Percentiles rank a stretch among this genome's conserved stretches.
phyloP scores from a whole-genome alignment of 2,329 filamentous ascomycete genomes.

The Trichoderma simmonsii region DNA sequence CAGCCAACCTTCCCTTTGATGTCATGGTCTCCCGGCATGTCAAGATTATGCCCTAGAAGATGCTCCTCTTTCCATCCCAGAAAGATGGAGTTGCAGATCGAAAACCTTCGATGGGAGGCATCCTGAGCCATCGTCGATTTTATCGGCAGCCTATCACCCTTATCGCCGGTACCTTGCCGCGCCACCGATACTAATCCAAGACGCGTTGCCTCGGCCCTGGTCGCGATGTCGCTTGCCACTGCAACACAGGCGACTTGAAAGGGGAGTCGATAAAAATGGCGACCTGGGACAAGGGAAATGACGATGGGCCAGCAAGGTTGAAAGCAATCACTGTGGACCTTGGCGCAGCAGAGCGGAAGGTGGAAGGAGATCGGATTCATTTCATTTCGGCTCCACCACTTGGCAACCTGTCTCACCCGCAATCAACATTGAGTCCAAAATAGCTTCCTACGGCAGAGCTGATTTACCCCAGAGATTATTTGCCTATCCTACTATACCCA shows the following conservation, averaged over 20 bases:
- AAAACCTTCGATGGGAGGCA: background rate
- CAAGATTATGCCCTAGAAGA: background rate
- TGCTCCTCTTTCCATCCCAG: background rate
- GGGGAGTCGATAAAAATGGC: background rate
- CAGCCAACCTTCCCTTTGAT: background rate
- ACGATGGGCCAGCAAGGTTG: slow-evolving; percentile 4
- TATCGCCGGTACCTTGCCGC: background rate
- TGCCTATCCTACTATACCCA: slow-evolving; percentile 7
- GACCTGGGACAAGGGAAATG: background rate
- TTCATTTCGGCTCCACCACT: slow-evolving; percentile 13
- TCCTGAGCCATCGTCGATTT: background rate
- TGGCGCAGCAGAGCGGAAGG: slow-evolving; percentile 10
- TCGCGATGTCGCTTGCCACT: background rate
- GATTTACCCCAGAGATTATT: slow-evolving; percentile 12
- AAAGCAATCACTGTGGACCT: slow-evolving; percentile 10
- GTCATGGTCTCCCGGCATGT: background rate
- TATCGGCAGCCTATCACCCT: background rate
- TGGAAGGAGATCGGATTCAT: slow-evolving; percentile 11
- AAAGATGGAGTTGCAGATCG: background rate
- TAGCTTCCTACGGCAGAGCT: slow-evolving; percentile 1
- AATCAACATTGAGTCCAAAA: slow-evolving; percentile 3
- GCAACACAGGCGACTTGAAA: background rate
- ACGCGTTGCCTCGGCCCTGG: background rate
- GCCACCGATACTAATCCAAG: background rate
- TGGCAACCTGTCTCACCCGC: background rate